Evolutionary conservation across 495 filamentous ascomycete species (phyloP).

Genomic region (Penicillium steckii): DNA sequence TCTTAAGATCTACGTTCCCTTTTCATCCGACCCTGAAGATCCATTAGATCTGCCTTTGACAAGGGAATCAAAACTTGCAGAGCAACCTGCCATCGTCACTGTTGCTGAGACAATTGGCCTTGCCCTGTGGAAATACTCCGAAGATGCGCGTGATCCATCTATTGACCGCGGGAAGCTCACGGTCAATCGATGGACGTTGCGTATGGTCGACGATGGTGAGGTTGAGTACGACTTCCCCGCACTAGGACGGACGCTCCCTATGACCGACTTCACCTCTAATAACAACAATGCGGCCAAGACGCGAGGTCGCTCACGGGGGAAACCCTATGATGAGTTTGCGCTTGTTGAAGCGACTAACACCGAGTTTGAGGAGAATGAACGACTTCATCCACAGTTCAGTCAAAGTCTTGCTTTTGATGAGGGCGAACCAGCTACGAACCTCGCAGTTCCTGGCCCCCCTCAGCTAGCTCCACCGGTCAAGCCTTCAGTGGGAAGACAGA

Average conservation of each 20-base stretch:
- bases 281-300: slow-evolving; percentile 69
- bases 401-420: slow-evolving; percentile 53
- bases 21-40: slow-evolving; percentile 66
- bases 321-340: slow-evolving; percentile 91
- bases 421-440: slow-evolving; percentile 33
- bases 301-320: slow-evolving; percentile 71
- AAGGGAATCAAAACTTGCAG: slow-evolving; percentile 70
- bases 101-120: slow-evolving; percentile 91
- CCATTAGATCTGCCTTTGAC: slow-evolving; percentile 77
- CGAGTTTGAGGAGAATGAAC: slow-evolving; percentile 77
- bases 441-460: slow-evolving; percentile 39
- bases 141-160: slow-evolving; percentile 73
- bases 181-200: slow-evolving; percentile 87
- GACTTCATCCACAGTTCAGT: slow-evolving; percentile 67
- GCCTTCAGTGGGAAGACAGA: slow-evolving; percentile 39
- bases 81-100: slow-evolving; percentile 64
- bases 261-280: slow-evolving; percentile 85
- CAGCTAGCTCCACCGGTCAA: slow-evolving; percentile 30
- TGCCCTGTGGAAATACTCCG: slow-evolving; percentile 80
- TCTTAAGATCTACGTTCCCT: slow-evolving; percentile 85
- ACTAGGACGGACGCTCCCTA: slow-evolving; percentile 71
- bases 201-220: slow-evolving; percentile 95
- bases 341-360: slow-evolving; percentile 76
- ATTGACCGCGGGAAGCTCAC: slow-evolving; percentile 69
- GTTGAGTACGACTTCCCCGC: slow-evolving; percentile 95